Evolutionary conservation across 805 yeast genomes (phyloP), one percentile per base, ranked within the genome.

Genomic region (Wickerhamiella musiphila): DNA sequence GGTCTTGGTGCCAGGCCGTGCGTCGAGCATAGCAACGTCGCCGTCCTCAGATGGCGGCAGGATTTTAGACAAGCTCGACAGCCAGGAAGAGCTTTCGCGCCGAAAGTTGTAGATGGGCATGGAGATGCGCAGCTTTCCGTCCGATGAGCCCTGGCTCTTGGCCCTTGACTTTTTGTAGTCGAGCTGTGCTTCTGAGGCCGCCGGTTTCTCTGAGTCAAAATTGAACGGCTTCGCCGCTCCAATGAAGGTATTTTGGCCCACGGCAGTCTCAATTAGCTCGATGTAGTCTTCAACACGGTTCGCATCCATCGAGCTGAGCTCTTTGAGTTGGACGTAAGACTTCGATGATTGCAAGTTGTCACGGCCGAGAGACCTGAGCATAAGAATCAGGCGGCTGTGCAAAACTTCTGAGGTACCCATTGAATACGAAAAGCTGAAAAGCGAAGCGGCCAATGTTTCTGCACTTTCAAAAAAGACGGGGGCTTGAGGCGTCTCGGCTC

Each of bases 361-460:
- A 15, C 30, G 30, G 10, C 30, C 35, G 12, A 35, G 19, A 8
- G 24, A 25, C 23, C 38, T 29, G 20, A 41, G 40, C 39, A 46
- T 37, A 8, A 42, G 39, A 11, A 30, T 16, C 12, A 46, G 32
- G 18, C 50, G 38, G n/a, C 46, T 26, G 15, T 25, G 19, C 7
- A 44, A 34, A 16, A 44, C 26, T 15, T 38, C 24, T 3, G 38
- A 34, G 7, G 42, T 41, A 11, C 30, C 37, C n/a, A 36, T 35
- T 4, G 44, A 36, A 27, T 43, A 46, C 9, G 48, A 36, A 34
- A 33, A 44, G 4, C 46, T 36, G 23, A 35, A 44, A 5, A 28
- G 32, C 17, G 40, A 36, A 14, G 21, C 23, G 17, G 31, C 28
- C 4, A 35, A 28, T 5, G 23, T 22, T 18, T 20, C 30, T 3